Conservation (phyloP, 208 protist genomes). For the Porcisia hertigi region DNA sequence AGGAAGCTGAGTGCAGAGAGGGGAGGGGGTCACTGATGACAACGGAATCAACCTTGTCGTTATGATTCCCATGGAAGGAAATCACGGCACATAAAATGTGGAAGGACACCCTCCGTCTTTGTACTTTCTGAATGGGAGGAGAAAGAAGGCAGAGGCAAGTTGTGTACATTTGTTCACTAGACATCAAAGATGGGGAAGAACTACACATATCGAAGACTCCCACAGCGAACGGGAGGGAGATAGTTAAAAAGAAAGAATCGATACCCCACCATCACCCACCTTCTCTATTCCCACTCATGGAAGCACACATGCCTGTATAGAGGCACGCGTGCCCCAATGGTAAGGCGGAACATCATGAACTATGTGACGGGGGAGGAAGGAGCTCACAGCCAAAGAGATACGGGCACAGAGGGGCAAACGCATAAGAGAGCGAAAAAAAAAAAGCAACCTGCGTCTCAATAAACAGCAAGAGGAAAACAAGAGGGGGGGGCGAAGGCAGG, state of each 20-base stretch:
- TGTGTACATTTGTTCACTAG: background rate
- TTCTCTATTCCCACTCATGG: background rate
- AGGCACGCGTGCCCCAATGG: background rate
- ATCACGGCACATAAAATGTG: background rate
- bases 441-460: background rate
- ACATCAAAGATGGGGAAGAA: background rate
- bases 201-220: constrained; percentile 3
- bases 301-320: background rate
- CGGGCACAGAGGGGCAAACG: background rate
- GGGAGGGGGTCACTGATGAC: background rate
- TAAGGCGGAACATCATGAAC: background rate
- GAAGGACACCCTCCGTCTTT: background rate
- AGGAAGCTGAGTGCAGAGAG: background rate
- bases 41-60: background rate
- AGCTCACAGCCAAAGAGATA: background rate
- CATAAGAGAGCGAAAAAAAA: background rate
- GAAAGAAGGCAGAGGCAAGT: background rate
- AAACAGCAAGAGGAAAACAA: no score
- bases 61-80: background rate
- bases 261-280: background rate
- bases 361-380: background rate
- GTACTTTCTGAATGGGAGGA: background rate
- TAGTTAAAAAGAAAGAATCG: background rate
- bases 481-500: no score
- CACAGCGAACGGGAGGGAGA: background rate